Conservation (phyloP, 352 stramenopile species). For the Thalassiosira hispida region DNA sequence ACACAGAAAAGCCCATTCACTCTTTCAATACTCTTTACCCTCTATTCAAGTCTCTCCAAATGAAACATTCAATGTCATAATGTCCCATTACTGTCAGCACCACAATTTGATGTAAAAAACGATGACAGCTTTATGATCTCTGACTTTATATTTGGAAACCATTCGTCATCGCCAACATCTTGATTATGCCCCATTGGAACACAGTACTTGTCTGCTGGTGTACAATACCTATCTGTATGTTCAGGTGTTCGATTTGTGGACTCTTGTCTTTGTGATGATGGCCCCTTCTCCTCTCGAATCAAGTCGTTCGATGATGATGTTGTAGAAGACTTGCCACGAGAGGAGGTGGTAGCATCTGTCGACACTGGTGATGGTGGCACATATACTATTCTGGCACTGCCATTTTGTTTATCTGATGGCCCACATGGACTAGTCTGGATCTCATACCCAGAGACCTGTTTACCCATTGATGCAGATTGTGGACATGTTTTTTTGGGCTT, state of each 20-base stretch:
- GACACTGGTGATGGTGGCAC: constrained; percentile 3
- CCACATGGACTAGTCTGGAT: neutral
- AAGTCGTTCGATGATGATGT: neutral
- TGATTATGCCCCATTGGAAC: neutral
- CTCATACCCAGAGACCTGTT: neutral
- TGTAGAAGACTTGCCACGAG: neutral
- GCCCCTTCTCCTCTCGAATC: neutral
- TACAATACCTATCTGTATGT: neutral
- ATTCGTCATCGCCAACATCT: constrained; percentile 11
- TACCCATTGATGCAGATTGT: neutral
- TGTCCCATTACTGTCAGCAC: neutral
- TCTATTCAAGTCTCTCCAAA: too few relatives aligned
- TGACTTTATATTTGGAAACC: constrained; percentile 21
- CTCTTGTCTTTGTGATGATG: neutral
- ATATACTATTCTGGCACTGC: neutral
- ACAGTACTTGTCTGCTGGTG: constrained; percentile 5
- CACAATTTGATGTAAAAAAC: constrained; percentile 22
- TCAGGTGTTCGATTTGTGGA: neutral
- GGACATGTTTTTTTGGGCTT: too few relatives aligned
- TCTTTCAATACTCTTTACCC: too few relatives aligned
- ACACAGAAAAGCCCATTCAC: too few relatives aligned
- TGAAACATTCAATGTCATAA: too few relatives aligned
- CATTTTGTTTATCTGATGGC: neutral
- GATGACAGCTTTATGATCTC: constrained; percentile 30
- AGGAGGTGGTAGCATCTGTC: constrained; percentile 16